These are phyloP conservation scores for Chlorella sorokiniana DNA, from an alignment of 139 green algal species.

Conservation along the genomic window DNA sequence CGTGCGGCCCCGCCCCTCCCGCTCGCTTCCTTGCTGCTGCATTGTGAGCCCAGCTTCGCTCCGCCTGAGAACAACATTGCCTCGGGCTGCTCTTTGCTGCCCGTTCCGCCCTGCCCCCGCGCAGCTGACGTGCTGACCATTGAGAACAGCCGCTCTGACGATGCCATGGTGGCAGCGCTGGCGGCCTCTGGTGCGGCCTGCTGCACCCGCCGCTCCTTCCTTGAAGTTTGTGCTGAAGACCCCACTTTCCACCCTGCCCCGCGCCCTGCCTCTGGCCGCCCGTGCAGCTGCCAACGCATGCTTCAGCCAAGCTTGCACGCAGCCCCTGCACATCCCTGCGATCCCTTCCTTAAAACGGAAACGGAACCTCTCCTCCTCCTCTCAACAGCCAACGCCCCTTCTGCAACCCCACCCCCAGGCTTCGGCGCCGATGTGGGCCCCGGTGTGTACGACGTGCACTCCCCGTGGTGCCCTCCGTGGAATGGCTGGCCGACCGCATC, in stretches of 20 bases:
- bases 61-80: background rate
- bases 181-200: conserved; percentile 36
- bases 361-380: background rate
- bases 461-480: conserved; percentile 69
- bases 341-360: too few relatives aligned
- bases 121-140: conserved; percentile 94
- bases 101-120: background rate
- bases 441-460: conserved; percentile 93
- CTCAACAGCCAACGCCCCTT: background rate
- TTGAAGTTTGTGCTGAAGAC: too few relatives aligned
- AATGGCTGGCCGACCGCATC: conserved; percentile 69
- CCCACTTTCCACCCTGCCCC: too few relatives aligned
- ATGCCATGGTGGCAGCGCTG: conserved; percentile 82
- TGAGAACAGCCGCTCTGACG: conserved; percentile 83
- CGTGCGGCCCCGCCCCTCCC: too few relatives aligned
- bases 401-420: conserved; percentile 21
- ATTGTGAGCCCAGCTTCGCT: too few relatives aligned
- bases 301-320: too few relatives aligned
- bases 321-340: too few relatives aligned
- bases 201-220: background rate
- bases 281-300: too few relatives aligned
- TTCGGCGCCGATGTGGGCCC: conserved; percentile 83
- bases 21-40: too few relatives aligned
- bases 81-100: background rate
- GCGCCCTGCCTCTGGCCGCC: too few relatives aligned